Evolutionary conservation across 2,329 filamentous ascomycete species (phyloP).

Genomic region (Ascomycota sp.): DNA sequence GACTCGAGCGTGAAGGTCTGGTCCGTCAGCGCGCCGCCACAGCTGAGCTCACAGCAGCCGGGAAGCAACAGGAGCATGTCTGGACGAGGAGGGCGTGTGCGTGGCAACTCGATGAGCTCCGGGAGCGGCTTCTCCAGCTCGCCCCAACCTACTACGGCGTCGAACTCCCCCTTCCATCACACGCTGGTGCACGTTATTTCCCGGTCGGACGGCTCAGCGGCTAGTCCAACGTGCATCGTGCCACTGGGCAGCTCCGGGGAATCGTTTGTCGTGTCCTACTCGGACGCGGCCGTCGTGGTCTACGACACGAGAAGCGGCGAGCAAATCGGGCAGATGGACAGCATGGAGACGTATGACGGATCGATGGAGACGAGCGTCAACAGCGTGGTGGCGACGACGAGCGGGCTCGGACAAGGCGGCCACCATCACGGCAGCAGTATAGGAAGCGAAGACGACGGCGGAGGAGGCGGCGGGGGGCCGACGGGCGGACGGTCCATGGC

Average conservation of each 20-base stretch:
- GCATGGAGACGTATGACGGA: conserved; percentile 78
- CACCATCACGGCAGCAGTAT: conserved; percentile 32
- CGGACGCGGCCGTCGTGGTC: conserved; percentile 71
- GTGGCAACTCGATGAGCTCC: conserved; percentile 83
- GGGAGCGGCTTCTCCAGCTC: conserved; percentile 79
- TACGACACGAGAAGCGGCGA: conserved; percentile 86
- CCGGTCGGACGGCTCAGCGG: conserved; percentile 37
- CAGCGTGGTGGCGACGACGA: conserved; percentile 67
- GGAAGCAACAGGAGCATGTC: conserved; percentile 34
- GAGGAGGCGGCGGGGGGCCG: conserved; percentile 44
- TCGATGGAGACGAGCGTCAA: conserved; percentile 65
- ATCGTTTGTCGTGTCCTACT: conserved; percentile 79
- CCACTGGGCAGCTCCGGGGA: conserved; percentile 64
- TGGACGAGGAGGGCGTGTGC: conserved; percentile 45
- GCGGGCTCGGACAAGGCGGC: conserved; percentile 47
- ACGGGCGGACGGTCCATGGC: conserved; percentile 45
- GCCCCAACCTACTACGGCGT: conserved; percentile 71
- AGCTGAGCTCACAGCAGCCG: conserved; percentile 58
- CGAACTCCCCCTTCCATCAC: conserved; percentile 66
- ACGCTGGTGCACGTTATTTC: conserved; percentile 73
- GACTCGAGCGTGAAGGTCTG: conserved; percentile 84
- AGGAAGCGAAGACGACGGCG: conserved; percentile 49
- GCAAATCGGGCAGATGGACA: conserved; percentile 80
- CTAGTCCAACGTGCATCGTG: conserved; percentile 80
- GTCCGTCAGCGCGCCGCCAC: conserved; percentile 80